A percentile compares a stretch with the other conserved stretches of the same genome.
Conservation (phyloP, 257 asterid species). For the Solanum corneliomulleri region DNA sequence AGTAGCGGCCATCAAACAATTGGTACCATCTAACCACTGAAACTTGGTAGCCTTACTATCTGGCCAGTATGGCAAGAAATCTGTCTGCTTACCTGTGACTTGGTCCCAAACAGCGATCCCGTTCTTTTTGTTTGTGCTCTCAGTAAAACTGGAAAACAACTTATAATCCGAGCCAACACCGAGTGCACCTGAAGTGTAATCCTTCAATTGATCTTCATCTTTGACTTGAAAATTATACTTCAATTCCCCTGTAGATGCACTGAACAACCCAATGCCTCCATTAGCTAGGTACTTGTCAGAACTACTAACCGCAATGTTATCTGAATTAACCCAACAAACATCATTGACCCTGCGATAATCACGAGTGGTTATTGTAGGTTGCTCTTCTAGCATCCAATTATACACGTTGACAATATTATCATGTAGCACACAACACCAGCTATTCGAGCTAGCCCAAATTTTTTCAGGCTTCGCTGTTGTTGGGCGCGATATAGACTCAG, state of each 20-base stretch:
- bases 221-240: slow-evolving; percentile 48
- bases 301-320: slow-evolving; percentile 56
- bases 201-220: slow-evolving; percentile 34
- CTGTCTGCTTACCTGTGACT: slow-evolving; percentile 42
- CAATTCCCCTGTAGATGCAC: slow-evolving; percentile 41
- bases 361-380: slow-evolving; percentile 42
- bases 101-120: neutral
- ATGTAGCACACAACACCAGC: slow-evolving; percentile 83
- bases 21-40: too few relatives aligned
- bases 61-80: slow-evolving; percentile 9
- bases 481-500: neutral
- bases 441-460: slow-evolving; percentile 68
- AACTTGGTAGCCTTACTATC: too few relatives aligned
- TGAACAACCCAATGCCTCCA: slow-evolving; percentile 75
- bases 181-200: neutral
- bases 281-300: slow-evolving; percentile 57
- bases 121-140: neutral
- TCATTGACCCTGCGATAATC: slow-evolving; percentile 75
- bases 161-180: neutral
- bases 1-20: too few relatives aligned
- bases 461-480: neutral
- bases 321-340: slow-evolving; percentile 55
- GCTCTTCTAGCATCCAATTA: slow-evolving; percentile 80
- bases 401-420: slow-evolving; percentile 80
- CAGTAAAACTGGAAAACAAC: neutral